These are phyloP conservation scores for Sarocladium strictum DNA, from an alignment of 2,329 filamentous ascomycete species.

Conservation along the genomic window DNA sequence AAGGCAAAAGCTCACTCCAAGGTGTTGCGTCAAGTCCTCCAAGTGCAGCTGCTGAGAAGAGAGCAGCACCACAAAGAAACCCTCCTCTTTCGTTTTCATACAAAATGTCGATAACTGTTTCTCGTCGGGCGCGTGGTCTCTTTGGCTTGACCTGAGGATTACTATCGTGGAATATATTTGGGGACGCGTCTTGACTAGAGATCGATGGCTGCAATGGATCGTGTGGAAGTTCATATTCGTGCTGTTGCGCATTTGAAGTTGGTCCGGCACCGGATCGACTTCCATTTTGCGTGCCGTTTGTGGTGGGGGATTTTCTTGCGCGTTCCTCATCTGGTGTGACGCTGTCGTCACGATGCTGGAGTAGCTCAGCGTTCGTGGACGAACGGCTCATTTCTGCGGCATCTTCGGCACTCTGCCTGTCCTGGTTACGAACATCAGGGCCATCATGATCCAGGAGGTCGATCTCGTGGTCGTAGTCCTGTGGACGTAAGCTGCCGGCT, in stretches of 20 bases:
- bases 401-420: constrained; percentile 13
- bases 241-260: not conserved
- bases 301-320: not conserved
- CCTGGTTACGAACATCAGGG: constrained; percentile 9
- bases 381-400: constrained; percentile 16
- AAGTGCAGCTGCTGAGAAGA: constrained; percentile 84
- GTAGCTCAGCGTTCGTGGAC: constrained; percentile 19
- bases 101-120: constrained; percentile 72
- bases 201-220: constrained; percentile 24
- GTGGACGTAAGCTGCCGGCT: constrained; percentile 47
- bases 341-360: constrained; percentile 11
- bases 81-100: constrained; percentile 94
- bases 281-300: not conserved
- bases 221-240: constrained; percentile 14
- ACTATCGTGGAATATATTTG: not conserved
- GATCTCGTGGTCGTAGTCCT: constrained; percentile 68
- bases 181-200: constrained; percentile 22
- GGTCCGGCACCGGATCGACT: not conserved
- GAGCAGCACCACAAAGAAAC: constrained; percentile 80
- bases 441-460: constrained; percentile 54
- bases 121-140: constrained; percentile 29
- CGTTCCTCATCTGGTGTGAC: constrained; percentile 13
- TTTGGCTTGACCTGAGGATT: constrained; percentile 23
- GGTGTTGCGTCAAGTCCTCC: constrained; percentile 78
- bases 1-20: constrained; percentile 53